Evolutionary conservation across 208 protist genomes (phyloP).

Genomic region (Porcisia deanei): DNA sequence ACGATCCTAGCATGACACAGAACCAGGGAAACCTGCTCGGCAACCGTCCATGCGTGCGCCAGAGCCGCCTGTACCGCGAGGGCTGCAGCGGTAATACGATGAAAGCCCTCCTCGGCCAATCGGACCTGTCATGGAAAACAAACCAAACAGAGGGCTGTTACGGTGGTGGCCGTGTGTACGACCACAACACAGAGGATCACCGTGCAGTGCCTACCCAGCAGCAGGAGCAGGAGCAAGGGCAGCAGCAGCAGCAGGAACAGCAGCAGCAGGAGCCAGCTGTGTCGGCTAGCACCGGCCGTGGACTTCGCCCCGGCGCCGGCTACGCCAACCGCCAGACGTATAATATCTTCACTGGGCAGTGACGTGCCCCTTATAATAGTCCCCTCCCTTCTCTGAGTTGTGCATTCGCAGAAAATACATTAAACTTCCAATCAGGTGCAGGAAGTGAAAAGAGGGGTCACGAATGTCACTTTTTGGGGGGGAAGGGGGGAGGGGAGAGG

Average conservation of each 20-base stretch:
- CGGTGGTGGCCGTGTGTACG: constrained; percentile 65
- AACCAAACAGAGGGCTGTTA: constrained; percentile 78
- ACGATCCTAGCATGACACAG: constrained; percentile 65
- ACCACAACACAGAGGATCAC: constrained; percentile 60
- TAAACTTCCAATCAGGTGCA: no score
- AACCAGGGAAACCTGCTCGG: constrained; percentile 90
- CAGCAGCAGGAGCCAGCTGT: constrained; percentile 16
- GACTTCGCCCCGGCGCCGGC: constrained; percentile 66
- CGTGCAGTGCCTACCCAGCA: constrained; percentile 22
- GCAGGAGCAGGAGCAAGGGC: constrained; percentile 21
- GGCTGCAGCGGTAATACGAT: constrained; percentile 81
- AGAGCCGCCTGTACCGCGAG: constrained; percentile 81
- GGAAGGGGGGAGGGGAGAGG: no score
- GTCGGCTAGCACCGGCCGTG: constrained; percentile 49
- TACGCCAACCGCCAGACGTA: constrained; percentile 86
- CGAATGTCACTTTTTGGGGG: no score
- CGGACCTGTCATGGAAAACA: constrained; percentile 83
- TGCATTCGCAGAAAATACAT: no score
- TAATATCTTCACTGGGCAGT: constrained; percentile 87
- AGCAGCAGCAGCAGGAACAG: constrained; percentile 18
- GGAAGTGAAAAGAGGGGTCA: no score
- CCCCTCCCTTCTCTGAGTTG: neutral
- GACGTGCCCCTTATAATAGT: neutral
- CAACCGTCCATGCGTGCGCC: constrained; percentile 87
- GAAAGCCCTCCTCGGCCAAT: constrained; percentile 85